phyloP scores from a whole-genome alignment of 306 rosid genomes.

The Cicer chorassanicum region DNA sequence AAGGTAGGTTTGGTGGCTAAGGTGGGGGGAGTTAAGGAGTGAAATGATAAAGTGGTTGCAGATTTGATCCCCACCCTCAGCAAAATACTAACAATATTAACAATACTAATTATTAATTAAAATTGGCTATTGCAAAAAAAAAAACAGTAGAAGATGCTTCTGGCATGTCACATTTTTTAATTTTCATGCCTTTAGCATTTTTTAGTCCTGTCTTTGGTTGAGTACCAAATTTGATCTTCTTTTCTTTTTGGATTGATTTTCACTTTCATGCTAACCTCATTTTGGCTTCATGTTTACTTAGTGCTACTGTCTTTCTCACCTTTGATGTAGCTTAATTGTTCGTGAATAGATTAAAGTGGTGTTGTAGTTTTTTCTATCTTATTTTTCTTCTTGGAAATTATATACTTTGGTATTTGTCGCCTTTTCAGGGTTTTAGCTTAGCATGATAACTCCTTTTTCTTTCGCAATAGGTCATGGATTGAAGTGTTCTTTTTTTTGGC shows the following conservation, averaged over 20 bases:
- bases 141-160: background rate
- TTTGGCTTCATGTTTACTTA: conserved; percentile 11
- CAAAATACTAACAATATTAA: too few relatives aligned
- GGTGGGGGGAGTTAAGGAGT: too few relatives aligned
- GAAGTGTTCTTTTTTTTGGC: background rate
- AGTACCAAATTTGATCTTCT: background rate
- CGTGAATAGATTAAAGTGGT: background rate
- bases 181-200: background rate
- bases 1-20: too few relatives aligned
- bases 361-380: background rate
- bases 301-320: background rate
- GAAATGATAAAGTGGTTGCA: too few relatives aligned
- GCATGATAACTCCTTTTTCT: background rate
- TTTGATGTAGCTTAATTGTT: background rate
- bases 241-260: conserved; percentile 1
- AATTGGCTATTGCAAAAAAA: too few relatives aligned
- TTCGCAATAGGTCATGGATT: background rate
- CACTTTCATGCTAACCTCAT: conserved; percentile 15
- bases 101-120: too few relatives aligned
- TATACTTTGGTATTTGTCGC: background rate
- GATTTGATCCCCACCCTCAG: too few relatives aligned
- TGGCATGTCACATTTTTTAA: conserved; percentile 8
- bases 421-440: background rate
- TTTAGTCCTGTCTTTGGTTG: background rate
- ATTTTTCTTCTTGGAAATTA: background rate